A percentile compares a stretch with the other conserved stretches of the same genome.
phyloP scores from a whole-genome alignment of 2,329 filamentous ascomycete genomes.

The Cladosporium austrohemisphaericum region DNA sequence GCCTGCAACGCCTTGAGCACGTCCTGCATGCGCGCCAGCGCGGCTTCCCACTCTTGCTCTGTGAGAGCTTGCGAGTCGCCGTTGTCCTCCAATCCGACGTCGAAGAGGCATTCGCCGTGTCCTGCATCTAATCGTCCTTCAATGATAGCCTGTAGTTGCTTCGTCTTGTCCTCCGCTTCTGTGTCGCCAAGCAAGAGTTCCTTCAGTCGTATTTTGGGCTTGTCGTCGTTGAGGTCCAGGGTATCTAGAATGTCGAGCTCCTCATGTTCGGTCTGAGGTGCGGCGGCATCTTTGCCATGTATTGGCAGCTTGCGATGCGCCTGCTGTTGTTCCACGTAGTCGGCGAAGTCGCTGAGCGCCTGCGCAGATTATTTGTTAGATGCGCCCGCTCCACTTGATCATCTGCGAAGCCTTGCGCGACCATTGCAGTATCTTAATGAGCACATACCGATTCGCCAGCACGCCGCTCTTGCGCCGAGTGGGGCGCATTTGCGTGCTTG shows the following conservation, averaged over 20 bases:
- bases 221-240: slow-evolving; percentile 67
- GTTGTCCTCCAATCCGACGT: slow-evolving; percentile 85
- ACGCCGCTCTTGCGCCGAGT: slow-evolving; percentile 71
- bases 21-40: slow-evolving; percentile 61
- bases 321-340: slow-evolving; percentile 95
- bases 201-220: slow-evolving; percentile 65
- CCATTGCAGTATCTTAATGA: too few relatives aligned
- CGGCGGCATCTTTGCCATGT: slow-evolving; percentile 22
- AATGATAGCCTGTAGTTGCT: slow-evolving; percentile 63
- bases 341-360: slow-evolving; percentile 92
- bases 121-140: slow-evolving; percentile 72
- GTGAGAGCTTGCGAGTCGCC: slow-evolving; percentile 78
- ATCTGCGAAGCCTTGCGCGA: neutral
- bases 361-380: slow-evolving; percentile 27
- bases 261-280: slow-evolving; percentile 67
- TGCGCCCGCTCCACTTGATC: too few relatives aligned
- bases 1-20: slow-evolving; percentile 65
- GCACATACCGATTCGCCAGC: slow-evolving; percentile 82
- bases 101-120: slow-evolving; percentile 84
- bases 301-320: slow-evolving; percentile 54
- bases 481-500: slow-evolving; percentile 33
- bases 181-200: slow-evolving; percentile 65
- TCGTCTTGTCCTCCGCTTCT: slow-evolving; percentile 49
- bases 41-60: slow-evolving; percentile 69
- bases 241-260: slow-evolving; percentile 88